phyloP scores from a whole-genome alignment of 495 filamentous ascomycete genomes.

The Penicillium salamii region DNA sequence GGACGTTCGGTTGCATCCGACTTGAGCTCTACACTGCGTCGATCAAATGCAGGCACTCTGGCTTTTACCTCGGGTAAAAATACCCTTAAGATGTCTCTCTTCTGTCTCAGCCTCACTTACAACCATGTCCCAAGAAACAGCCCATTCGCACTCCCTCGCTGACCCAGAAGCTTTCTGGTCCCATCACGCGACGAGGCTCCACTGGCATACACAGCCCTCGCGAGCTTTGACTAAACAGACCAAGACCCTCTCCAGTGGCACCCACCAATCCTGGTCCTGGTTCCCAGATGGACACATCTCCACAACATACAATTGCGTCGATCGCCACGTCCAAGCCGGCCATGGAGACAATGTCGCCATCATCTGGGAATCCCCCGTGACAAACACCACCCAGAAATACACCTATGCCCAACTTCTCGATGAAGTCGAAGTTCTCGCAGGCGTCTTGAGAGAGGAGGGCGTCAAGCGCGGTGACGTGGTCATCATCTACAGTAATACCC shows the following conservation, averaged over 20 bases:
- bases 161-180: conserved; percentile 74
- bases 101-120: conserved; percentile 3
- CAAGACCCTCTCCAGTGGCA: conserved; percentile 48
- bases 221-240: conserved; percentile 38
- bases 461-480: conserved; percentile 85
- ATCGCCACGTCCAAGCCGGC: conserved; percentile 77
- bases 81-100: conserved; percentile 1
- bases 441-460: conserved; percentile 77
- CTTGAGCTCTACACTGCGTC: neutral
- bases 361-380: conserved; percentile 85
- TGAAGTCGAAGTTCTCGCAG: conserved; percentile 84
- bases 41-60: neutral
- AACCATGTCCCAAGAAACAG: conserved; percentile 32
- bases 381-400: conserved; percentile 64
- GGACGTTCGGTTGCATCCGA: conserved; percentile 7
- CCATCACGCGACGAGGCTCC: conserved; percentile 66
- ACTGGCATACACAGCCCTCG: conserved; percentile 75
- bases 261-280: conserved; percentile 73
- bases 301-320: conserved; percentile 86
- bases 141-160: conserved; percentile 37
- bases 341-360: conserved; percentile 72
- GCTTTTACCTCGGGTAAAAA: neutral
- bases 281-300: conserved; percentile 88
- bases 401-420: conserved; percentile 73
- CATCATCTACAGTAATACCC: conserved; percentile 76